Evolutionary conservation across 495 filamentous ascomycete species (phyloP), one percentile per base, ranked within the genome.

Genomic region (Podospora pseudoanserina): DNA sequence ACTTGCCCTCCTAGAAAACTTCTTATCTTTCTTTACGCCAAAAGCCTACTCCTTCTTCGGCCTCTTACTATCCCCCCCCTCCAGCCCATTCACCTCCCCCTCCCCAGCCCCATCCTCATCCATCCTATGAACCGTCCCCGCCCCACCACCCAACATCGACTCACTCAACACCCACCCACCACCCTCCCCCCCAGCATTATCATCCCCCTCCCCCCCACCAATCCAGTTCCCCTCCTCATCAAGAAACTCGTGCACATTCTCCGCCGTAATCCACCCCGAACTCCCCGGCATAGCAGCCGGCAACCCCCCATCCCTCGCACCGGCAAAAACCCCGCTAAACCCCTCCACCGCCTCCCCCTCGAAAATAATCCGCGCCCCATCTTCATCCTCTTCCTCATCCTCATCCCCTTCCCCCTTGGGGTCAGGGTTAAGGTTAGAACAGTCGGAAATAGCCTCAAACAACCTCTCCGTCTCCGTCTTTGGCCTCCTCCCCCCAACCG

Each of bases 251-350:
- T 89, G 84, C 76, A 97, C 91, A 78, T 99, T 99, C 65, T 97
- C 95, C 16, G 93, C 90, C 19, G 95, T 99, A 70, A 99, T 97
- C 95, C 95, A 99, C 2, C 93, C 93, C 0, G 87, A 88, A 73
- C 92, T 94, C 13, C 94, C 93, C 1, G 91, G 91, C 76, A 95
- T 85, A 4, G 91, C 88, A 15, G 91, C 89, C 55, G 91, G 91
- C 39, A 94, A 71, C 53, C 85, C 87, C 5, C 87, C 86, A 69
- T 82, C 79, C 44, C 66, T 67, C 27, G 73, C 74, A 27, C 81
- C 79, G 58, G 70, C 68, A 68, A 81, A 76, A 19, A 81, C 82
- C 54, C 85, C 81, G 19, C 77, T 76, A 63, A 83, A 76, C 2
- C 84, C 83, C 53, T 83, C 81, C 5, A 86, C 73, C 5, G 77